phyloP scores from a whole-genome alignment of 768 basidiomycete species.

The Melanogaster broomeanus region DNA sequence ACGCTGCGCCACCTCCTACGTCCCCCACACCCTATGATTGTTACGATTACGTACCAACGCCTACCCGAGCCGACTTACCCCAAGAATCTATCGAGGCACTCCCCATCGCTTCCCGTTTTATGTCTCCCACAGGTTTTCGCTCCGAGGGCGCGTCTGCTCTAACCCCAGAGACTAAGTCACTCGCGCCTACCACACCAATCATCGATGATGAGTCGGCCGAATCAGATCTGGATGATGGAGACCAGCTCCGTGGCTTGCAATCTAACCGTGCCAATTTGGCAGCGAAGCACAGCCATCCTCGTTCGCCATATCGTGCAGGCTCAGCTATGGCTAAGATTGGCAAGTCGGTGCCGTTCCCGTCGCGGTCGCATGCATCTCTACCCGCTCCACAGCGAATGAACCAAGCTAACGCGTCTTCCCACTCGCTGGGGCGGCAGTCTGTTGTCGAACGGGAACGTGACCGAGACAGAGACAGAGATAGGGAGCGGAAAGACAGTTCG shows the following conservation, averaged over 20 bases:
- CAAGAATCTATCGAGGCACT: conserved; percentile 74
- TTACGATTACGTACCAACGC: conserved; percentile 52
- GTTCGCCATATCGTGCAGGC: conserved; percentile 71
- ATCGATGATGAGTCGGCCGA: conserved; percentile 76
- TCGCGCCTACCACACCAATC: conserved; percentile 49
- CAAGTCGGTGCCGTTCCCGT: conserved; percentile 71
- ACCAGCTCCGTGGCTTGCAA: conserved; percentile 42
- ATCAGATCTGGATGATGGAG: conserved; percentile 68
- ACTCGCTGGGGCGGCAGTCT: conserved; percentile 75
- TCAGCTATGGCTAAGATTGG: conserved; percentile 41
- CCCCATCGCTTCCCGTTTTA: conserved; percentile 89
- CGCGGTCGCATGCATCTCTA: conserved; percentile 77
- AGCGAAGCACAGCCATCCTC: conserved; percentile 67
- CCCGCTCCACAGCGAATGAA: conserved; percentile 60
- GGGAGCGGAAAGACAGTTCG: conserved; percentile 48
- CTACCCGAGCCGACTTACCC: conserved; percentile 58
- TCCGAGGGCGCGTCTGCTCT: conserved; percentile 45
- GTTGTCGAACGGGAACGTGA: conserved; percentile 45
- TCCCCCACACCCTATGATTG: conserved; percentile 63
- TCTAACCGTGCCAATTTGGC: conserved; percentile 23
- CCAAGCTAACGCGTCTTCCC: conserved; percentile 60
- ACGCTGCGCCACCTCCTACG: conserved; percentile 40
- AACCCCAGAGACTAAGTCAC: conserved; percentile 50
- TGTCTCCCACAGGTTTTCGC: conserved; percentile 60
- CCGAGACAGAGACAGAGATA: conserved; percentile 43